Evolutionary conservation across 2,329 filamentous ascomycete genomes (phyloP).

Genomic region (Leptographium radiaticola): DNA sequence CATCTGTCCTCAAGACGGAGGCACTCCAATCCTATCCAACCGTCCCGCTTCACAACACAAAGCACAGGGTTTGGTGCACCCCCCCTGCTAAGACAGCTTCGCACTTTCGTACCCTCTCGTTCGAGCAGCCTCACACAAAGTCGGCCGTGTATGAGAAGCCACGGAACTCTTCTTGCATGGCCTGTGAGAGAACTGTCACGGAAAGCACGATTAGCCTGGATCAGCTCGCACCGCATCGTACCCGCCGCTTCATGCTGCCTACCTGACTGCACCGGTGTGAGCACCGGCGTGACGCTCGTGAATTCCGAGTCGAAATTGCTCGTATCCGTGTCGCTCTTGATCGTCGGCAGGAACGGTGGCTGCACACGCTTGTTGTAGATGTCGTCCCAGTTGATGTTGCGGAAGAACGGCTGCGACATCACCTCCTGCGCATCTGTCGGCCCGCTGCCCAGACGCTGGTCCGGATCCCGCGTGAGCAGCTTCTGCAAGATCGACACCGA

Average conservation of each 20-base stretch:
- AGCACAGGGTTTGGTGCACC: neutral
- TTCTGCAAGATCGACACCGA: slow-evolving; percentile 97
- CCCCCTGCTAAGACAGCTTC: neutral
- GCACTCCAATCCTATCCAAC: neutral
- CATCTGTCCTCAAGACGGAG: neutral
- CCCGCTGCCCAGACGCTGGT: slow-evolving; percentile 81
- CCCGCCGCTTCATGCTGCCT: slow-evolving; percentile 19
- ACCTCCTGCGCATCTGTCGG: slow-evolving; percentile 96
- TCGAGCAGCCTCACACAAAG: slow-evolving; percentile 46
- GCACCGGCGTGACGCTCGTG: slow-evolving; percentile 91
- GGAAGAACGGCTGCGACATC: slow-evolving; percentile 98
- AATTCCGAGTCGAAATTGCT: slow-evolving; percentile 99
- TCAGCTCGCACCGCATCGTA: neutral
- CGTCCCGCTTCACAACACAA: neutral
- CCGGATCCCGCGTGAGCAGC: slow-evolving; percentile 86
- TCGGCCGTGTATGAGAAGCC: slow-evolving; percentile 96
- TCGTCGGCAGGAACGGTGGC: slow-evolving; percentile 79
- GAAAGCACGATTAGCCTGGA: neutral
- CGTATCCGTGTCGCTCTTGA: slow-evolving; percentile 91
- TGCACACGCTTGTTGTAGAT: slow-evolving; percentile 90
- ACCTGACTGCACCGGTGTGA: slow-evolving; percentile 96
- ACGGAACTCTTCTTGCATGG: slow-evolving; percentile 98
- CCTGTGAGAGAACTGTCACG: slow-evolving; percentile 73
- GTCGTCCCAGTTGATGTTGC: slow-evolving; percentile 97
- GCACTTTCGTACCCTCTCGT: neutral